A percentile compares a stretch with the other conserved stretches of the same genome.
Conservation (phyloP, 169 alveolate species). For the Eimeria falciformis region DNA sequence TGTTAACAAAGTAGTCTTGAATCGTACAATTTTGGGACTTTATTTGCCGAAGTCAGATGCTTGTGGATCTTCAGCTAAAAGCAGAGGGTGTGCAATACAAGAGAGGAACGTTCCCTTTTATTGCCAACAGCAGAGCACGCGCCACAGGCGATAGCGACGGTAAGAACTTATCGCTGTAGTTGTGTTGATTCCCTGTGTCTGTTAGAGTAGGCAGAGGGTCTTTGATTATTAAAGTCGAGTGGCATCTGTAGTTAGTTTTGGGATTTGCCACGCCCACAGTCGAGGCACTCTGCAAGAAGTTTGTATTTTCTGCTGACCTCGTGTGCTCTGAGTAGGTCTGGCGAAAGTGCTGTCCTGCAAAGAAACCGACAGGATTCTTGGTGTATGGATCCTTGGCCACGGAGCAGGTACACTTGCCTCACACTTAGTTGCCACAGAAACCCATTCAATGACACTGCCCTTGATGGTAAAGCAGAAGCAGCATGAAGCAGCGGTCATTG, state of each 20-base stretch:
- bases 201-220: neutral
- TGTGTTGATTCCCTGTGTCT: neutral
- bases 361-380: constrained; percentile 95
- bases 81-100: constrained; percentile 88
- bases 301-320: neutral
- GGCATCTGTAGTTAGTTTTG: neutral
- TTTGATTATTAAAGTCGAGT: neutral
- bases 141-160: constrained; percentile 97
- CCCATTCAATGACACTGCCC: too few species aligned
- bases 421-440: too few species aligned
- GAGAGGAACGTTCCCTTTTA: constrained; percentile 95
- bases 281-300: neutral
- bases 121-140: constrained; percentile 97
- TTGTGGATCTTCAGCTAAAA: constrained; percentile 77
- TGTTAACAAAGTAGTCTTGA: too few species aligned
- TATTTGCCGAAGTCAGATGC: neutral
- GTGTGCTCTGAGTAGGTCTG: constrained; percentile 41
- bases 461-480: too few species aligned
- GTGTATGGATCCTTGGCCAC: constrained; percentile 97
- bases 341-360: constrained; percentile 88
- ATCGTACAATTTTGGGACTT: too few species aligned
- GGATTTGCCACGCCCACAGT: too few species aligned
- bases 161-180: neutral
- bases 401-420: constrained; percentile 87
- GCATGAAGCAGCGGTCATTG: too few species aligned